phyloP scores from a whole-genome alignment of 2,329 filamentous ascomycete genomes.

The Colletotrichum tropicale region DNA sequence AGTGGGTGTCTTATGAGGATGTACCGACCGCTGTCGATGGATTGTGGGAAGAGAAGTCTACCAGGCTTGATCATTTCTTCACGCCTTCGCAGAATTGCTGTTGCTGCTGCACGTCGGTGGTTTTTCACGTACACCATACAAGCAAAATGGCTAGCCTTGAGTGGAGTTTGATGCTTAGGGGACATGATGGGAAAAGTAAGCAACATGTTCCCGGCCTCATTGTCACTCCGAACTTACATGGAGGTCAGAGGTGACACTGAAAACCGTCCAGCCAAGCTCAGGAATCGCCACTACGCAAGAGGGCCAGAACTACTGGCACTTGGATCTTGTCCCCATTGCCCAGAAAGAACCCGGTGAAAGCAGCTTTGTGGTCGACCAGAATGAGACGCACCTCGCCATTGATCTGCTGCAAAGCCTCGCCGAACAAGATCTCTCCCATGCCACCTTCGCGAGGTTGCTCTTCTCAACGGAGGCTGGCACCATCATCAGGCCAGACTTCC shows the following conservation, averaged over 20 bases:
- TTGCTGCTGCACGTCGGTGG: background rate
- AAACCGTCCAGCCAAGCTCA: background rate
- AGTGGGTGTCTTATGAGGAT: background rate
- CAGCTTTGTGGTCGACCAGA: background rate
- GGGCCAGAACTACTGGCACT: background rate
- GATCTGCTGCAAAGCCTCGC: background rate
- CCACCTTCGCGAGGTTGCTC: background rate
- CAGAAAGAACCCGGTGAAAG: background rate
- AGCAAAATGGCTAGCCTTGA: background rate
- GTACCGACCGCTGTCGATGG: background rate
- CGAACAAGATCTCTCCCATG: background rate
- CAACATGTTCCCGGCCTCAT: rapidly evolving
- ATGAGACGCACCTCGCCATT: background rate
- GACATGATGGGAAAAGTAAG: background rate
- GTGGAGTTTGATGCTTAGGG: background rate
- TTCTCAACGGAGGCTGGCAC: background rate
- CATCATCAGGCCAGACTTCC: background rate
- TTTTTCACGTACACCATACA: background rate
- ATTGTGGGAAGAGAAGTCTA: rapidly evolving
- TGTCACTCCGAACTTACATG: background rate
- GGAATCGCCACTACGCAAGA: background rate
- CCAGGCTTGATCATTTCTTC: rapidly evolving
- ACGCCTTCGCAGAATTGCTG: background rate
- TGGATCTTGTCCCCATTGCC: background rate
- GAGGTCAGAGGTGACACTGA: background rate